phyloP scores from a whole-genome alignment of 257 asterid genomes.

The Plantago major region DNA sequence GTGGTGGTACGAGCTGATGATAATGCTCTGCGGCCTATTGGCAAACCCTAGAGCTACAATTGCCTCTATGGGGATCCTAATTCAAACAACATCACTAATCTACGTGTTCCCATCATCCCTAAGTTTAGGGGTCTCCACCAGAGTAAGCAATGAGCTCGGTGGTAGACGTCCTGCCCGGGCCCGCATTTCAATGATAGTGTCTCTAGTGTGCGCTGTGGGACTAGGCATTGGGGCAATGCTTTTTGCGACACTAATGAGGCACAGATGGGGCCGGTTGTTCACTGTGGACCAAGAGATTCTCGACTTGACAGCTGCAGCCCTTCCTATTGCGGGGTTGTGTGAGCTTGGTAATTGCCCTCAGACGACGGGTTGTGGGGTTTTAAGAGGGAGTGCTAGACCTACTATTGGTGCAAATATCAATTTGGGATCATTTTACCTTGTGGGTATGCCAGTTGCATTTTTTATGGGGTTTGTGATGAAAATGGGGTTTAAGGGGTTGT shows the following conservation, averaged over 20 bases:
- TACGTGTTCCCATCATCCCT: slow-evolving; percentile 86
- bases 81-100: slow-evolving; percentile 80
- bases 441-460: slow-evolving; percentile 94
- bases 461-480: slow-evolving; percentile 63
- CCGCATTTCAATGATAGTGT: slow-evolving; percentile 52
- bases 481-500: slow-evolving; percentile 76
- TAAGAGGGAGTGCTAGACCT: slow-evolving; percentile 88
- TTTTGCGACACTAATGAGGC: slow-evolving; percentile 59
- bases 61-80: slow-evolving; percentile 84
- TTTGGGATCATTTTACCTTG: slow-evolving; percentile 77
- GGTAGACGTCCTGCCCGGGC: slow-evolving; percentile 66
- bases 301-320: slow-evolving; percentile 57
- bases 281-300: slow-evolving; percentile 65
- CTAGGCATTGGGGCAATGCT: slow-evolving; percentile 64
- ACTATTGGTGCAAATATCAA: slow-evolving; percentile 73
- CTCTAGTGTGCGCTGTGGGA: slow-evolving; percentile 41
- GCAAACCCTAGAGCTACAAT: slow-evolving; percentile 69
- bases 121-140: slow-evolving; percentile 74
- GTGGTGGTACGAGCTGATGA: slow-evolving; percentile 99
- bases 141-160: slow-evolving; percentile 78
- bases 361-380: slow-evolving; percentile 89
- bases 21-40: slow-evolving; percentile 69
- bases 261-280: slow-evolving; percentile 69
- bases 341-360: slow-evolving; percentile 97
- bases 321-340: slow-evolving; percentile 85